Evolutionary conservation across 192 early-diverging fungal species (phyloP).

Genomic region (Coemansia sp.): DNA sequence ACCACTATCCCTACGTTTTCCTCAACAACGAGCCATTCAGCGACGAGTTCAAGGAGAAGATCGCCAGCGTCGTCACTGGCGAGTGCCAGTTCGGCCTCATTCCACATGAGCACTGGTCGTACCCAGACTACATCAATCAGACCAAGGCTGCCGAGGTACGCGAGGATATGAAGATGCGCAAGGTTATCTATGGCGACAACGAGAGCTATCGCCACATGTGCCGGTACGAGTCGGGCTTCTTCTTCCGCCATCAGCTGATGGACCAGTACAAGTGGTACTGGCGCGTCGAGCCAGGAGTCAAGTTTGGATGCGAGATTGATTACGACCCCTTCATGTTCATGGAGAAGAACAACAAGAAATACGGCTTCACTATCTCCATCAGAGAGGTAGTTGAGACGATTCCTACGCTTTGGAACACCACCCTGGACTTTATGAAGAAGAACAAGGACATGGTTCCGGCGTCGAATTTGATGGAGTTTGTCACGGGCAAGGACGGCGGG

Average conservation of each 20-base stretch:
- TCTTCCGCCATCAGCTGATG: constrained; percentile 46
- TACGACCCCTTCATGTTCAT: constrained; percentile 55
- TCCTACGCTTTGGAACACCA: constrained; percentile 41
- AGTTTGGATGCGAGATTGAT: constrained; percentile 48
- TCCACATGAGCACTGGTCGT: constrained; percentile 41
- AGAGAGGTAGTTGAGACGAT: constrained; percentile 34
- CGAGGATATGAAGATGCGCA: constrained; percentile 44
- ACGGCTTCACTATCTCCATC: constrained; percentile 40
- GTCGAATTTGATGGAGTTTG: constrained; percentile 35
- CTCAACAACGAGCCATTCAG: constrained; percentile 76
- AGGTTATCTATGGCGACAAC: constrained; percentile 37
- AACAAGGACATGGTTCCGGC: constrained; percentile 29
- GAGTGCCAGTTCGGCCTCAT: constrained; percentile 42
- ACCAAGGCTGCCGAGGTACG: constrained; percentile 11
- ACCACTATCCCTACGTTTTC: constrained; percentile 81
- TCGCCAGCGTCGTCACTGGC: constrained; percentile 35
- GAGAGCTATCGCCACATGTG: constrained; percentile 48
- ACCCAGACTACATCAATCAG: constrained; percentile 53
- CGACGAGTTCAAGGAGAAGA: constrained; percentile 64
- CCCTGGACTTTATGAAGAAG: constrained; percentile 20
- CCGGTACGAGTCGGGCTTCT: constrained; percentile 44
- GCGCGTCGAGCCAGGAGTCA: constrained; percentile 54
- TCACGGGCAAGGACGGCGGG: constrained; percentile 31
- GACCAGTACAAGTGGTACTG: constrained; percentile 52
- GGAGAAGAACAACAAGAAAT: constrained; percentile 31